Base-by-base conservation (phyloP, 176 grass and related monocot species). In the Juncus effusus region DNA sequence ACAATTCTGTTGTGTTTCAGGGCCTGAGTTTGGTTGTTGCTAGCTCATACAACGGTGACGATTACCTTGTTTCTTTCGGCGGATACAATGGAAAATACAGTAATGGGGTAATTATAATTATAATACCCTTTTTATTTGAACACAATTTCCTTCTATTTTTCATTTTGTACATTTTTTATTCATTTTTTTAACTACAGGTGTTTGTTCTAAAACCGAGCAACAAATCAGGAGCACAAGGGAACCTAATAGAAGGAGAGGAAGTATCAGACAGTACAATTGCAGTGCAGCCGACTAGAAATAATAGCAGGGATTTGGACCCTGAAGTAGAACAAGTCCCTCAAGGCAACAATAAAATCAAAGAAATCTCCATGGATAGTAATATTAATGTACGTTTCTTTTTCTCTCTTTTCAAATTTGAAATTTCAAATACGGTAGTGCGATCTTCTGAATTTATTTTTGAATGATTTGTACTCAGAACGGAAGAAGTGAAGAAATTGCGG, bases 51-150 rank as follows among this genome's bases (percentile, higher is more conserved):
- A 87, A 66, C n/a, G 76, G 85, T 67, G 84, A 94, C 70, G 85
- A 90, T 78, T 99, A 86, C 80, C 89, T 99, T 59, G 78, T 99
- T 59, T 93, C 89, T 19, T 99, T 99, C 80, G 94, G 95, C 78
- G 95, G 95, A 80, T 99, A 99, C 67, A 99, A 94, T 78, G 95
- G 95, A 41, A 79, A 80, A 40, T 99, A 99, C 75, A 99, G 65
- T 79, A 94, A 93, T 35, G 89, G 93, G 82, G 94, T 97, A 80
- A 80, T 56, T 54, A 50, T 80, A 49, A 1, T 28, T 60, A 77
- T 79, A 54, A 63, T 16, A 13, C 42, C 19, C 19, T 4, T 76
- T 51, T 36, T 51, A 66, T 42, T 50, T 12, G 19, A 10, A 28
- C 41, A 28, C 1, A 12, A 61, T 63, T 63, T 41, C 19, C 62